phyloP scores from a whole-genome alignment of 345 rosid species.

The Crucihimalaya himalaica region DNA sequence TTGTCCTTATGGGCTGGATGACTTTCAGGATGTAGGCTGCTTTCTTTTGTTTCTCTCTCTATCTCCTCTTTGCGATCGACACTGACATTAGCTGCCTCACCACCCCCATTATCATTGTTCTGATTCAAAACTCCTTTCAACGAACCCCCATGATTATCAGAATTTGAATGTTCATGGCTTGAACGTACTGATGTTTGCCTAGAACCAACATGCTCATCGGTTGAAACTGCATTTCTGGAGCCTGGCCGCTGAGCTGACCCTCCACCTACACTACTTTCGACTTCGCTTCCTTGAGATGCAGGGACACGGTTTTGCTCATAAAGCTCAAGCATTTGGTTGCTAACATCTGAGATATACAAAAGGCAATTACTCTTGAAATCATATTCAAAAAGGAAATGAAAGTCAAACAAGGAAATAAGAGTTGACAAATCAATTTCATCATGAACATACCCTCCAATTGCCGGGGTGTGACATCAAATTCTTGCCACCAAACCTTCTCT shows the following conservation, averaged over 20 bases:
- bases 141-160: conserved; percentile 52
- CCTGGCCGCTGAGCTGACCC: conserved; percentile 53
- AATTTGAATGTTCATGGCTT: conserved; percentile 49
- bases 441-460: conserved; percentile 78
- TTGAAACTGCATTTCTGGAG: conserved; percentile 51
- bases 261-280: conserved; percentile 83
- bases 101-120: conserved; percentile 60
- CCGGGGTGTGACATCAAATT: conserved; percentile 95
- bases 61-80: conserved; percentile 59
- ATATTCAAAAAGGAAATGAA: neutral
- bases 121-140: conserved; percentile 46
- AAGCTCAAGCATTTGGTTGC: conserved; percentile 92
- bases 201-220: conserved; percentile 51
- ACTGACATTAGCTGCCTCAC: conserved; percentile 67
- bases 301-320: conserved; percentile 85
- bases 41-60: conserved; percentile 51
- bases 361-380: neutral
- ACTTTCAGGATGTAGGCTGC: conserved; percentile 42
- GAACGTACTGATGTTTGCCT: conserved; percentile 50
- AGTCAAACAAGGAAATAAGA: conserved; percentile 2
- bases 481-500: conserved; percentile 99
- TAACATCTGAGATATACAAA: conserved; percentile 63
- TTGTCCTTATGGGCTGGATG: conserved; percentile 33
- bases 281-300: conserved; percentile 75
- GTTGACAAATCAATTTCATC: neutral